Base-by-base conservation (phyloP, 176 grass and related monocot genomes). In the Oryza meridionalis region DNA sequence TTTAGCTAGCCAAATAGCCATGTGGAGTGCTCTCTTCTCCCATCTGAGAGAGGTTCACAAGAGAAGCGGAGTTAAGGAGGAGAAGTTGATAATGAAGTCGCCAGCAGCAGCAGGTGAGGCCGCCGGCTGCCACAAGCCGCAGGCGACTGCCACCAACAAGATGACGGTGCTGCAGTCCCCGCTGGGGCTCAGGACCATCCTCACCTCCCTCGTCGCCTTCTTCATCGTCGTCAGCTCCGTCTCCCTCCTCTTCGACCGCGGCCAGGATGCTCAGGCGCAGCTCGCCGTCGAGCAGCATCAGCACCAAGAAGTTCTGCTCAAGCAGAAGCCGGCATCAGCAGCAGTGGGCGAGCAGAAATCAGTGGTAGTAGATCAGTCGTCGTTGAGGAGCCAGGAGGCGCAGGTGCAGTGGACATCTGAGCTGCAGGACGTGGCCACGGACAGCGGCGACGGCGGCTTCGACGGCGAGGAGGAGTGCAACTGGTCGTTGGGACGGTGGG, bases 401-500 rank as follows among this genome's bases (percentile, higher is more conserved):
- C 69, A 84, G 62, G 44, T 50, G 17, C 70, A 76, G 21, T 47
- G 71, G 81, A 65, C 55, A 64, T 66, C 50, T 11, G 84, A 83
- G 22, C 67, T 75, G 69, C 75, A 81, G 12, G 72, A 66, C 5
- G 70, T 31, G 1, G 53, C 46, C 4, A 32, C 16, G 14, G 79
- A 62, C 62, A 6, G 37, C 37, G 37, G 37, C 37, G 37, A 31
- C 29, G 29, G 29, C 29, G 29, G 29, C 33, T 0, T 40, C 7
- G 38, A 40, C 38, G 38, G 38, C 6, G 37, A 70, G 12, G 50
- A 89, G 79, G 70, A 79, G 62, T 97, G 92, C 79, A 75, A 91
- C 79, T 85, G 80, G 72, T 87, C 91, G 9, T 65, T 61, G 22
- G 95, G 95, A 0, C 42, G 64, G 7, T 97, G 95, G 95, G 86